phyloP scores from a whole-genome alignment of 257 asterid species.

The Hygrophila difformis region DNA sequence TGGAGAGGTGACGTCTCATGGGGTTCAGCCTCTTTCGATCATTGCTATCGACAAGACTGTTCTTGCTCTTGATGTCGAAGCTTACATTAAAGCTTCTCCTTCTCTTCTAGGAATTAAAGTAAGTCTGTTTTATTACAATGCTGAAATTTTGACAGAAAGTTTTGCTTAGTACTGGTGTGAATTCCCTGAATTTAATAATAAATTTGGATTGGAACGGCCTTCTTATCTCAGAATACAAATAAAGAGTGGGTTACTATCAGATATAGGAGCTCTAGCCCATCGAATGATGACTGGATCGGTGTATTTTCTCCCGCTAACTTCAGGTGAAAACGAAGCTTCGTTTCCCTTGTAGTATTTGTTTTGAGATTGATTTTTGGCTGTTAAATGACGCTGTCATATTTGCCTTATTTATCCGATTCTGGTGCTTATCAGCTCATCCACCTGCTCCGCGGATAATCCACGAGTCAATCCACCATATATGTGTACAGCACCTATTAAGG shows the following conservation, averaged over 20 bases:
- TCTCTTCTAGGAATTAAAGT: constrained; percentile 68
- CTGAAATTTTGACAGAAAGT: background rate
- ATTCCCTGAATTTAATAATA: too few species aligned
- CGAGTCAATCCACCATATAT: constrained; percentile 59
- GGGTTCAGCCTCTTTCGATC: constrained; percentile 62
- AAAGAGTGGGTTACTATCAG: constrained; percentile 64
- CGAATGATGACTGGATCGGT: constrained; percentile 81
- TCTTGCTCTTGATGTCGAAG: constrained; percentile 40
- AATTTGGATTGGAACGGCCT: too few species aligned
- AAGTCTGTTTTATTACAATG: constrained; percentile 27
- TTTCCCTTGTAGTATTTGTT: too few species aligned
- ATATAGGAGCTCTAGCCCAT: constrained; percentile 48
- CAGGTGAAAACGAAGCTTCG: too few species aligned
- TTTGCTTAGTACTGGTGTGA: background rate
- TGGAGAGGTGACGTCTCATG: constrained; percentile 49
- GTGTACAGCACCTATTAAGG: constrained; percentile 93
- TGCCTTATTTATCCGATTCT: background rate
- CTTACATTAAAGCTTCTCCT: constrained; percentile 64
- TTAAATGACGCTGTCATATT: background rate
- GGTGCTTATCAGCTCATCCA: constrained; percentile 47
- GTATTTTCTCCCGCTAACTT: constrained; percentile 93
- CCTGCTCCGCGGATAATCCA: constrained; percentile 60
- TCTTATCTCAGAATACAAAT: constrained; percentile 30
- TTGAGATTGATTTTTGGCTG: too few species aligned
- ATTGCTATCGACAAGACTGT: constrained; percentile 56